Conservation (phyloP, 192 early-diverging fungal genomes). For the Entomortierella lignicola region DNA sequence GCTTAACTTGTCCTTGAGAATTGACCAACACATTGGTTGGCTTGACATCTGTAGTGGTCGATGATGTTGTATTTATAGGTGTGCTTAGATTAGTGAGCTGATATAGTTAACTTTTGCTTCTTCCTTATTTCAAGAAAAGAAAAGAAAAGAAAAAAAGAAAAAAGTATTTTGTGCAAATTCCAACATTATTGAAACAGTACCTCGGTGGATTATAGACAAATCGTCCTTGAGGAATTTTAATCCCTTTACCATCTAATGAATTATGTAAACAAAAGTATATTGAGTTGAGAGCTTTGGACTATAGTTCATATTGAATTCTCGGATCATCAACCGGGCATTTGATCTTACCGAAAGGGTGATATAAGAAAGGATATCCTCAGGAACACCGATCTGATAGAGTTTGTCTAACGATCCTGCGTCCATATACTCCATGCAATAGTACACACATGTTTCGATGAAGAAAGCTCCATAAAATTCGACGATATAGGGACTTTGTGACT, state of each 20-base stretch:
- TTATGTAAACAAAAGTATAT: conserved; percentile 16
- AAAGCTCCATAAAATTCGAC: conserved; percentile 99
- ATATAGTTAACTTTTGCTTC: too few relatives aligned
- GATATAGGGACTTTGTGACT: conserved; percentile 86
- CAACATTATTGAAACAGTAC: conserved; percentile 45
- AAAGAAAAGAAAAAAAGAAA: too few relatives aligned
- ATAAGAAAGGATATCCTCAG: conserved; percentile 81
- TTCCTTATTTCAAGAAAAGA: too few relatives aligned
- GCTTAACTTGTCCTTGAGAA: conserved; percentile 87
- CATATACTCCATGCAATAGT: conserved; percentile 99
- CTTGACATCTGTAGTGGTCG: conserved; percentile 79
- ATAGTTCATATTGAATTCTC: too few relatives aligned
- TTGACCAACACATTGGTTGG: conserved; percentile 95
- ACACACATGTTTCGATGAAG: conserved; percentile 95
- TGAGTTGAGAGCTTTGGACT: not conserved
- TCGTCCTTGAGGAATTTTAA: conserved; percentile 89
- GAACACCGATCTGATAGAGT: conserved; percentile 83
- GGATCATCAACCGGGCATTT: too few relatives aligned
- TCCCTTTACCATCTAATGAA: conserved; percentile 78
- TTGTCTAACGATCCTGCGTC: conserved; percentile 94
- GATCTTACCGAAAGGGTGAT: conserved; percentile 77
- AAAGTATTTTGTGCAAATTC: too few relatives aligned
- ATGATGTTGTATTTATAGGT: not conserved
- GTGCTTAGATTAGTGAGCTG: too few relatives aligned
- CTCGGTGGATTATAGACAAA: conserved; percentile 90